Evolutionary conservation across 2,329 filamentous ascomycete species (phyloP), one percentile per base, ranked within the genome.

Genomic region (Aspergillus tamarii): DNA sequence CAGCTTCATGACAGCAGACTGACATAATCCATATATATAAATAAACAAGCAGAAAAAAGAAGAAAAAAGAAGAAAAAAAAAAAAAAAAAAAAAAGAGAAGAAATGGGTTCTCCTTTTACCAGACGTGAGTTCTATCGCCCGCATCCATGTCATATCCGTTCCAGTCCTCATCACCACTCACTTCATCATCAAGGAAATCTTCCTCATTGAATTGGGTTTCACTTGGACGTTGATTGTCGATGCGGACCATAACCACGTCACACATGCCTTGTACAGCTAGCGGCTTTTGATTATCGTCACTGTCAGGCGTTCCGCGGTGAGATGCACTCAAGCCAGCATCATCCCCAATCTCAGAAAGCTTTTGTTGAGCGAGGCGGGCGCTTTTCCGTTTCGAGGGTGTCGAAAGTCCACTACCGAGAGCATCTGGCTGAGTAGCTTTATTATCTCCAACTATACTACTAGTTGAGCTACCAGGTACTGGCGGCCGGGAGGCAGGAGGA

Each of bases 161-260:
- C 87, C 87, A 89, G 65, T 89, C 87, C 63, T 87, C 87, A 69
- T 89, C 87, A 4, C 84, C 86, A 70, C 85, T 88, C 1, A 78
- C 75, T 70, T 89, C 87, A 26, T 82, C 83, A 67, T 89, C 87
- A 2, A 88, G 78, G 66, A 89, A 89, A 67, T 89, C 85, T 34
- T 78, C 80, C 66, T 88, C 87, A 30, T 82, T 84, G 69, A 83
- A 87, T 52, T 87, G 84, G 50, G 83, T 81, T 63, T 89, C 86
- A 4, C 83, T 81, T 1, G 87, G 87, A 8, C 87, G 83, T 67
- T 85, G 83, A 68, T 89, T 89, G 70, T 89, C 87, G 59, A 89
- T 87, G 30, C 83, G 81, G 57, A 89, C 82, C 50, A 84, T 81
- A 12, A 89, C 87, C 11, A 84, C 77, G 59, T 87, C 79, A 69